phyloP scores from a whole-genome alignment of 2,329 filamentous ascomycete genomes.

The Pezicula neosporulosa region DNA sequence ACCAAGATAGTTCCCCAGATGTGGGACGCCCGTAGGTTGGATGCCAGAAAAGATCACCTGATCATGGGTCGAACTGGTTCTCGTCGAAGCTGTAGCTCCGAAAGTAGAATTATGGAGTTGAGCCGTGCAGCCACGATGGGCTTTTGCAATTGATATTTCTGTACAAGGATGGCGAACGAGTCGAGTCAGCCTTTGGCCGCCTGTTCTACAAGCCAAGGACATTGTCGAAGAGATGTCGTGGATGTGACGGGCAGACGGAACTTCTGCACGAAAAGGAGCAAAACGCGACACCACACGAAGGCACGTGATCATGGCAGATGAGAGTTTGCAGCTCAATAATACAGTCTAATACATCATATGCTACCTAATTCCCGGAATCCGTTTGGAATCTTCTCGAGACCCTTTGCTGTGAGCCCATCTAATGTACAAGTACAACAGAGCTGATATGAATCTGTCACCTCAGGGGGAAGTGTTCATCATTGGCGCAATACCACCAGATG shows the following conservation, averaged over 20 bases:
- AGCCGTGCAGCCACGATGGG: too few relatives aligned
- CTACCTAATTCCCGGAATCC: background rate
- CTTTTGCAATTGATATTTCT: too few relatives aligned
- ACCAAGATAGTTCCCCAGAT: conserved; percentile 93
- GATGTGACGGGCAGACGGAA: background rate
- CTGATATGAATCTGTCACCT: background rate
- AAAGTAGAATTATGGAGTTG: background rate
- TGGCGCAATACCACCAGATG: conserved; percentile 23
- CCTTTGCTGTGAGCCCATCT: background rate
- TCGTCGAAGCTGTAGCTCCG: background rate
- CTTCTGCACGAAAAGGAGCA: background rate
- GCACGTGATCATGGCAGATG: conserved; percentile 13
- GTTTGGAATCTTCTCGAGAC: conserved; percentile 1
- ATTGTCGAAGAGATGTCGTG: background rate
- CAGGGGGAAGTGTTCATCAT: conserved; percentile 11
- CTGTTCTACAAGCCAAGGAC: background rate
- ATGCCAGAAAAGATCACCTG: conserved; percentile 88
- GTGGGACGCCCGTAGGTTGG: conserved; percentile 90
- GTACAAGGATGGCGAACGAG: too few relatives aligned
- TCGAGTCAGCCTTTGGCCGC: too few relatives aligned
- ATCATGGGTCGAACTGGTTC: conserved; percentile 2
- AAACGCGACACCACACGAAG: conserved; percentile 12
- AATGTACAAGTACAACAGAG: conserved; percentile 6
- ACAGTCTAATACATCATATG: background rate
- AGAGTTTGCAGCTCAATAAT: background rate